Evolutionary conservation across 73 alveolate genomes (phyloP).

Genomic region (Tetrahymena thermophila): DNA sequence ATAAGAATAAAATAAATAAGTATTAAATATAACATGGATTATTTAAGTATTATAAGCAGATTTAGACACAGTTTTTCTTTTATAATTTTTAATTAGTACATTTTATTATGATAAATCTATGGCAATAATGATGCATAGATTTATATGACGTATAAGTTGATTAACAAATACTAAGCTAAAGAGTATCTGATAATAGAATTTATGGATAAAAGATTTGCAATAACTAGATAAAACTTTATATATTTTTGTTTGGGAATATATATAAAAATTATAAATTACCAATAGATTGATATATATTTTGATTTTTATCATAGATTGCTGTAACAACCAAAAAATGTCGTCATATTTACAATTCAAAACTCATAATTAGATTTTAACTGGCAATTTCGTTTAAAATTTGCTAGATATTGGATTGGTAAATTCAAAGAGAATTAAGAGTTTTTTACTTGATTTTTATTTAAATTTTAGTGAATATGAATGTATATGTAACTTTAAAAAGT

Average conservation of each 20-base stretch:
- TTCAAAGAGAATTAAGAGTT: background rate
- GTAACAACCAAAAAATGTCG: background rate
- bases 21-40: too few relatives aligned
- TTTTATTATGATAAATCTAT: too few relatives aligned
- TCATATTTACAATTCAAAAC: background rate
- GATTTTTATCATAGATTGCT: background rate
- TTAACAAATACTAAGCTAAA: background rate
- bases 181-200: background rate
- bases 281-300: background rate
- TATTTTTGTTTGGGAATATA: background rate
- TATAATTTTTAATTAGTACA: background rate
- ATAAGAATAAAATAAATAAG: too few relatives aligned
- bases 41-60: too few relatives aligned
- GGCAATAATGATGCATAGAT: background rate
- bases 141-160: background rate
- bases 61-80: too few relatives aligned
- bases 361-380: background rate
- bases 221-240: background rate
- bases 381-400: background rate
- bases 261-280: background rate
- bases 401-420: background rate
- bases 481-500: background rate
- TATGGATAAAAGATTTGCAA: background rate
- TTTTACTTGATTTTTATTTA: background rate
- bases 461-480: too few relatives aligned